These are phyloP conservation scores for Micromonas pusilla DNA, from an alignment of 139 green algal genomes.

Conservation along the genomic window DNA sequence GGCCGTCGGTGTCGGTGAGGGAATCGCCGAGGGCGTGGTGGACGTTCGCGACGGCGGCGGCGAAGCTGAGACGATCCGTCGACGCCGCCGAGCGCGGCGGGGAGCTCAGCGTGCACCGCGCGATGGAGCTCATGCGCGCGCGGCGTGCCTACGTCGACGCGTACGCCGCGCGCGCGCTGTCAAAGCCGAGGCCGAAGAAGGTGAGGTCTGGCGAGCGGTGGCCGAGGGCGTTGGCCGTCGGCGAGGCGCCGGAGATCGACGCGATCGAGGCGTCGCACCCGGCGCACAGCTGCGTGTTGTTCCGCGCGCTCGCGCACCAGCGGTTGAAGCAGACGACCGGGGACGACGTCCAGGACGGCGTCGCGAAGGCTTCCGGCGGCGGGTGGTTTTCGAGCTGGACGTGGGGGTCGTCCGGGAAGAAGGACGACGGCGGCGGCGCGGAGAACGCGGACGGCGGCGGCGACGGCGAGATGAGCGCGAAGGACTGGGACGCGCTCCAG, in stretches of 20 bases:
- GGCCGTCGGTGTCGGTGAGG: too few species aligned
- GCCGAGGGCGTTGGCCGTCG: not conserved
- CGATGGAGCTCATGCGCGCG: not conserved
- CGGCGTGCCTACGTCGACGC: not conserved
- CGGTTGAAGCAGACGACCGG: not conserved
- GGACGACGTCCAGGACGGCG: not conserved
- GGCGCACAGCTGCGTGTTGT: not conserved
- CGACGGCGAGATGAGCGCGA: not conserved
- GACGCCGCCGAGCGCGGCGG: too few species aligned
- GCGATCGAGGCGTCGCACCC: not conserved
- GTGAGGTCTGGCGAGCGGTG: not conserved
- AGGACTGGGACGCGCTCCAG: not conserved
- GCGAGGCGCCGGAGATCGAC: not conserved
- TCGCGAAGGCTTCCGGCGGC: too few species aligned
- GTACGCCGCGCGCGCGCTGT: not conserved
- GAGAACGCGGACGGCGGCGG: not conserved
- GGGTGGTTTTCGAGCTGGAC: not conserved
- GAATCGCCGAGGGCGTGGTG: not conserved
- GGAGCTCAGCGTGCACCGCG: not conserved
- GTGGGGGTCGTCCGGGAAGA: not conserved
- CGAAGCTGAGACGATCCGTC: not conserved
- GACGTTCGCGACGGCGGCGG: not conserved
- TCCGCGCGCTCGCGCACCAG: not conserved
- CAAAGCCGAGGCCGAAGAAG: not conserved
- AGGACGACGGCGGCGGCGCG: not conserved